Evolutionary conservation across 1,284 basidiomycete species (phyloP).

Genomic region (Leccinum pallidistipes): DNA sequence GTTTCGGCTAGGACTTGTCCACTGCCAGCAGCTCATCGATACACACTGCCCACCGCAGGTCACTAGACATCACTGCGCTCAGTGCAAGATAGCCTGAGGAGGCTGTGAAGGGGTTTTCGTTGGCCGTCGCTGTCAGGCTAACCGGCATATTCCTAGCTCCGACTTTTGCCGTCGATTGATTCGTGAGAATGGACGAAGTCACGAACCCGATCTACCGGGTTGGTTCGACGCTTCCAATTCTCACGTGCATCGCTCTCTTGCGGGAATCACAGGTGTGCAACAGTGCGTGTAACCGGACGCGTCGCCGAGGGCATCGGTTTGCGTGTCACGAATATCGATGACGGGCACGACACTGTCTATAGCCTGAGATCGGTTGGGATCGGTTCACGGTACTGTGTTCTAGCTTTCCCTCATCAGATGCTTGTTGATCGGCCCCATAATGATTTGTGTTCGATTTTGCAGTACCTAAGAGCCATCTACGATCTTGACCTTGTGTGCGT

Average conservation of each 20-base stretch:
- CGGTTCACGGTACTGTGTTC: neutral
- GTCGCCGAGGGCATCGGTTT: neutral
- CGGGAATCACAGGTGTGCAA: no score
- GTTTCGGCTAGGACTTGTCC: neutral
- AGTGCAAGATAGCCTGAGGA: neutral
- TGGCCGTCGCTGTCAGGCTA: neutral
- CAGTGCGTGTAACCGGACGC: no score
- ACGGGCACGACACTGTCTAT: neutral
- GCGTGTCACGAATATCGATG: neutral
- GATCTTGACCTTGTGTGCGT: neutral
- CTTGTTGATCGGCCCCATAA: neutral
- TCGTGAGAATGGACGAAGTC: neutral
- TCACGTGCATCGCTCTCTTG: neutral
- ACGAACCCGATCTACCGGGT: neutral
- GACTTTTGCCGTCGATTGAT: neutral
- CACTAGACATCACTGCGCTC: neutral
- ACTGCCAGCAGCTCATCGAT: neutral
- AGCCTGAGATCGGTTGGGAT: neutral
- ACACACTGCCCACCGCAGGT: neutral
- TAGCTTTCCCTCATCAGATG: neutral
- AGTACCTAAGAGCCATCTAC: neutral
- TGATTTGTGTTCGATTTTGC: neutral
- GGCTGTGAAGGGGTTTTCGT: neutral
- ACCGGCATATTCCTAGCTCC: neutral
- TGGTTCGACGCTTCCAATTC: neutral